phyloP scores from a whole-genome alignment of 306 rosid genomes.

The Cicer pinnatifidum region DNA sequence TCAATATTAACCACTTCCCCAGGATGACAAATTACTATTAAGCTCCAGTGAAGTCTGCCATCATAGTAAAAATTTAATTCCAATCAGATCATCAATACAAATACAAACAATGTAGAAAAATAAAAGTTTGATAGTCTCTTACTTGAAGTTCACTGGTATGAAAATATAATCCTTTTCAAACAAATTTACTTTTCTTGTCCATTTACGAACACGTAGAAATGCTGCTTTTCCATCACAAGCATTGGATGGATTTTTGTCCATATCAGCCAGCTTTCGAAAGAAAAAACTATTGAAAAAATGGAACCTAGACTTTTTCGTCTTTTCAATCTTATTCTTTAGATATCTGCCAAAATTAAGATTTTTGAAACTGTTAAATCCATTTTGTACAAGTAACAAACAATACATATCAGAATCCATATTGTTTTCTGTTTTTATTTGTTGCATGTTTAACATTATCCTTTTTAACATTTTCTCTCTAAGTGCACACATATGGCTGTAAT shows the following conservation, averaged over 20 bases:
- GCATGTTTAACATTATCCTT: not conserved
- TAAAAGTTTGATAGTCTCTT: slow-evolving; percentile 44
- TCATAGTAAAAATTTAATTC: slow-evolving; percentile 40
- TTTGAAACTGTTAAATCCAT: slow-evolving; percentile 2
- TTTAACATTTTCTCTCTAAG: not conserved
- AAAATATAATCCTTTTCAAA: slow-evolving; percentile 83
- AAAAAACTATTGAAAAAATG: slow-evolving; percentile 87
- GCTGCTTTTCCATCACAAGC: slow-evolving; percentile 76
- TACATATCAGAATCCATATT: not conserved
- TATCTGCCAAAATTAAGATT: slow-evolving; percentile 57
- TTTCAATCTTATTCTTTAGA: slow-evolving; percentile 66
- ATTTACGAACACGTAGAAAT: slow-evolving; percentile 79
- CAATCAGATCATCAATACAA: slow-evolving; percentile 39
- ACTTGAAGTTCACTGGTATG: slow-evolving; percentile 89
- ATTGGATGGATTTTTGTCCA: slow-evolving; percentile 75
- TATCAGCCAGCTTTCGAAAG: slow-evolving; percentile 79
- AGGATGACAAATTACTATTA: slow-evolving; percentile 77
- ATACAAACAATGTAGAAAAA: slow-evolving; percentile 35
- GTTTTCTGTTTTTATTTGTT: not conserved
- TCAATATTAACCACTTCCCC: slow-evolving; percentile 65
- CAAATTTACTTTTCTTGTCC: slow-evolving; percentile 86
- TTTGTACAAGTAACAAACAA: not conserved
- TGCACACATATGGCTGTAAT: slow-evolving; percentile 6
- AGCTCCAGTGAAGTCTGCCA: slow-evolving; percentile 85
- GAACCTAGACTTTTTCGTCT: slow-evolving; percentile 59